phyloP scores from a whole-genome alignment of 2,329 filamentous ascomycete species.

The Lachnellula suecica region DNA sequence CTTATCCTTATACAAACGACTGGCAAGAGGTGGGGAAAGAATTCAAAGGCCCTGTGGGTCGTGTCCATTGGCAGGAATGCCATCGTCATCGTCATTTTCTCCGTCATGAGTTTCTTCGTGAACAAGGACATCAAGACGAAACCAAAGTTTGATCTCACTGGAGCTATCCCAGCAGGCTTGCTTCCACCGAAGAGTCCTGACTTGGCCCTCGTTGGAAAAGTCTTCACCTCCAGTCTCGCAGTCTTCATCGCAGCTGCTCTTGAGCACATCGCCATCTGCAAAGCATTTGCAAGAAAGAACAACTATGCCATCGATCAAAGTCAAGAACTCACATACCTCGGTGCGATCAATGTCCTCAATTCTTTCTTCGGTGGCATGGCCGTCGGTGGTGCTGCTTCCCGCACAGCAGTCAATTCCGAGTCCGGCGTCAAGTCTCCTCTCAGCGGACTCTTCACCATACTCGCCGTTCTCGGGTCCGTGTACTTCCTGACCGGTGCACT shows the following conservation, averaged over 20 bases:
- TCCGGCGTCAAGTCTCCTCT: constrained; percentile 62
- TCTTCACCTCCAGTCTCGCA: constrained; percentile 53
- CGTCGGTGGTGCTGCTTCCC: constrained; percentile 64
- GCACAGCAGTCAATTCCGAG: constrained; percentile 66
- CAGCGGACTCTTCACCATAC: constrained; percentile 59
- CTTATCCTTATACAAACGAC: constrained; percentile 52
- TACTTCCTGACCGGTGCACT: constrained; percentile 61
- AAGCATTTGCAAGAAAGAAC: constrained; percentile 61
- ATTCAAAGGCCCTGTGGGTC: constrained; percentile 58
- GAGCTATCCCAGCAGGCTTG: constrained; percentile 57
- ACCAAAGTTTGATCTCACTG: constrained; percentile 53
- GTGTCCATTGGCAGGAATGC: constrained; percentile 61
- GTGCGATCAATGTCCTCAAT: constrained; percentile 61
- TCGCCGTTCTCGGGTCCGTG: constrained; percentile 62
- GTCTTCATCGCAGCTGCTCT: constrained; percentile 48
- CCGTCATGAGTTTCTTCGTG: constrained; percentile 60
- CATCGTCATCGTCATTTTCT: constrained; percentile 60
- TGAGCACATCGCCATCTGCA: constrained; percentile 64
- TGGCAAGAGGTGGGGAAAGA: constrained; percentile 54
- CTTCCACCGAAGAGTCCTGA: constrained; percentile 49
- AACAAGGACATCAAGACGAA: constrained; percentile 44
- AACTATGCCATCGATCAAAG: constrained; percentile 62
- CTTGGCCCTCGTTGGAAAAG: constrained; percentile 47
- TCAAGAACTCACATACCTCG: constrained; percentile 65
- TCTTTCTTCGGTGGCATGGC: constrained; percentile 64